Conservation (phyloP, 2,329 filamentous ascomycete genomes). For the Lecanicillium sp. region DNA sequence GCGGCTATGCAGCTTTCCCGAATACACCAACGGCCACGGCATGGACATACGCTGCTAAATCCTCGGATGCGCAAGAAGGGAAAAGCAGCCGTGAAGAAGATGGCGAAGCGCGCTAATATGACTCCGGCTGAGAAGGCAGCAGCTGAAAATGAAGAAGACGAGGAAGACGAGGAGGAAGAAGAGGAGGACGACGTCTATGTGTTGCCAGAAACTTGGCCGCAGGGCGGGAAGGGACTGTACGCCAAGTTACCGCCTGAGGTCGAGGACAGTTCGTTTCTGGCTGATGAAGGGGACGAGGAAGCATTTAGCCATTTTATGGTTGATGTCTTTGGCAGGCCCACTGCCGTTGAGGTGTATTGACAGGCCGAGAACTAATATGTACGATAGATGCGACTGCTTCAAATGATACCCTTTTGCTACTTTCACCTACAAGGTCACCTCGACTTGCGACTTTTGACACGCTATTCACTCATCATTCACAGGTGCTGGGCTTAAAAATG, state of each 20-base stretch:
- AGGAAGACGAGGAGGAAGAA: constrained; percentile 17
- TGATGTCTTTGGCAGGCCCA: constrained; percentile 27
- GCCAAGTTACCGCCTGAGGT: constrained; percentile 27
- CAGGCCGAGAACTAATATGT: background rate
- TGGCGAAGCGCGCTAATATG: constrained; percentile 19
- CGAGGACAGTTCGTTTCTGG: constrained; percentile 26
- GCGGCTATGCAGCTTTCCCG: constrained; percentile 5
- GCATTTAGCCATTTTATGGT: constrained; percentile 36
- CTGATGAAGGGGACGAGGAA: constrained; percentile 32
- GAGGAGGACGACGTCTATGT: constrained; percentile 22
- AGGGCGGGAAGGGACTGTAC: constrained; percentile 31
- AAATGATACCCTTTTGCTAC: too few species aligned
- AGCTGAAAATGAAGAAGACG: constrained; percentile 3
- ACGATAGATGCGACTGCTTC: too few species aligned
- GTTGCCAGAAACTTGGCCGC: constrained; percentile 31
- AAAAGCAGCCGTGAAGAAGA: constrained; percentile 22
- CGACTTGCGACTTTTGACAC: too few species aligned
- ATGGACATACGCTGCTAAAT: constrained; percentile 20
- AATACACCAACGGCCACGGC: constrained; percentile 17
- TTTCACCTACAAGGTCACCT: too few species aligned
- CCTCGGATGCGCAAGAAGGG: constrained; percentile 21
- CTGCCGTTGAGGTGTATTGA: constrained; percentile 20
- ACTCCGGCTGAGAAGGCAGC: background rate
- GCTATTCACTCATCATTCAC: too few species aligned
- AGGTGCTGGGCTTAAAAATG: too few species aligned